Base-by-base conservation (phyloP, 164 flowering plant species). In the Stephania japonica region DNA sequence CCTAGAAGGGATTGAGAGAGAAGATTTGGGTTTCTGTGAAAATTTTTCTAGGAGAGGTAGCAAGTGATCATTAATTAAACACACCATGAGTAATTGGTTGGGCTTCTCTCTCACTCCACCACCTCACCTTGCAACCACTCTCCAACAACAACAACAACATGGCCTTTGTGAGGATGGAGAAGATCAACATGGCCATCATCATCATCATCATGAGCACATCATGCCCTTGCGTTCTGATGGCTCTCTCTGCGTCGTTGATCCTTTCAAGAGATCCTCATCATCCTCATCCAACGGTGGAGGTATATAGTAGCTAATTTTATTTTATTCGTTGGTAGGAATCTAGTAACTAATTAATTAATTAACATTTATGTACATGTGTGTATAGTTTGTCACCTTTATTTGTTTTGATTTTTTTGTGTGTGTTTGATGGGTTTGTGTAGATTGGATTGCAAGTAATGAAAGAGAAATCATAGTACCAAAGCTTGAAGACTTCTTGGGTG, bases 151-250 rank as follows among this genome's bases (percentile, higher is more conserved):
- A 10, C 18, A 53, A 12, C 19, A 12, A 7, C 19, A 53, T 53
- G 61, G 61, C 16, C 18, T 53, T 53, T 1, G 19, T 53, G 61
- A 1, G 0, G 61, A 5, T 53, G 18, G 61, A 53, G 61, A 12
- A 13, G 6, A 16, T 53, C 19, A 53, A 53, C 19, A 53, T 53
- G 61, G 18, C 6, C 6, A 9, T 9, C 10, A 13, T 12, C 14
- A 53, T 53, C 19, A 19, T 50, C 18, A 14, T 53, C 61, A 53
- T 12, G 6, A 10, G 19, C 18, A 8, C 4, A 5, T 53, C 61
- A 53, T 53, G 61, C 61, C 61, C 18, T 53, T 53, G 61, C 61
- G 61, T 53, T 53, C 61, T 53, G 61, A 53, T 53, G 61, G 61
- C 61, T 53, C 61, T 12, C 61, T 53, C 19, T 53, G 61, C 18